These are phyloP conservation scores for Colletotrichum lentis DNA, from an alignment of 2,329 filamentous ascomycete species.

Conservation along the genomic window DNA sequence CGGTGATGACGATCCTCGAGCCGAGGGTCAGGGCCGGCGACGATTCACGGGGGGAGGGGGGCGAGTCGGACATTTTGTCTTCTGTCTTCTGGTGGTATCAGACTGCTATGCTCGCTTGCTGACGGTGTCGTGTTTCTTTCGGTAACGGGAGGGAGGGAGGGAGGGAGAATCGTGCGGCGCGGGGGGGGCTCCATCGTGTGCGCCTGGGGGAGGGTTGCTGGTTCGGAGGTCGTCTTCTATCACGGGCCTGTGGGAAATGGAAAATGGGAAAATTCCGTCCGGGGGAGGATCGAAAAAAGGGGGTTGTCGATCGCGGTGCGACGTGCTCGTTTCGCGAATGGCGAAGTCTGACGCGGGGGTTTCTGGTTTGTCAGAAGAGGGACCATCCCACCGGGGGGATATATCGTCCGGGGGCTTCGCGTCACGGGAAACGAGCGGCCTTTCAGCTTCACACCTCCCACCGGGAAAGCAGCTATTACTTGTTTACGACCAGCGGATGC, in stretches of 20 bases:
- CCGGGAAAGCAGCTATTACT: no score
- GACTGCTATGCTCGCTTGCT: neutral
- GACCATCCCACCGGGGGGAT: conserved; percentile 1
- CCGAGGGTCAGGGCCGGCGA: neutral
- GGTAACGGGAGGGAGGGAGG: no score
- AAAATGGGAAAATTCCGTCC: neutral
- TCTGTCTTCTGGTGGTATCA: neutral
- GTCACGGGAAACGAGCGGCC: no score
- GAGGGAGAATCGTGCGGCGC: neutral
- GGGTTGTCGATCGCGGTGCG: neutral
- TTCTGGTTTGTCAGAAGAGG: neutral
- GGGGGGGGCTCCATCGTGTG: neutral
- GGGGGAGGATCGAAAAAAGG: neutral
- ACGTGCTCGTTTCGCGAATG: neutral
- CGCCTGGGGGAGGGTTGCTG: neutral
- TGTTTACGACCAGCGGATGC: no score
- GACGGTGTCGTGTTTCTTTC: no score
- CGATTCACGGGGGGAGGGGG: neutral
- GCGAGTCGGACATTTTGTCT: conserved; percentile 1
- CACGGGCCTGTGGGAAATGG: neutral
- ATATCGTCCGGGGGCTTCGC: no score
- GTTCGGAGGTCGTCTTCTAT: neutral
- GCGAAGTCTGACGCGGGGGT: neutral
- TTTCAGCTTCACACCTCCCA: no score
- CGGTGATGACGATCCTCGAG: conserved; percentile 49